Base-by-base conservation (phyloP, 495 filamentous ascomycete genomes). In the Baudoinia panamericana region DNA sequence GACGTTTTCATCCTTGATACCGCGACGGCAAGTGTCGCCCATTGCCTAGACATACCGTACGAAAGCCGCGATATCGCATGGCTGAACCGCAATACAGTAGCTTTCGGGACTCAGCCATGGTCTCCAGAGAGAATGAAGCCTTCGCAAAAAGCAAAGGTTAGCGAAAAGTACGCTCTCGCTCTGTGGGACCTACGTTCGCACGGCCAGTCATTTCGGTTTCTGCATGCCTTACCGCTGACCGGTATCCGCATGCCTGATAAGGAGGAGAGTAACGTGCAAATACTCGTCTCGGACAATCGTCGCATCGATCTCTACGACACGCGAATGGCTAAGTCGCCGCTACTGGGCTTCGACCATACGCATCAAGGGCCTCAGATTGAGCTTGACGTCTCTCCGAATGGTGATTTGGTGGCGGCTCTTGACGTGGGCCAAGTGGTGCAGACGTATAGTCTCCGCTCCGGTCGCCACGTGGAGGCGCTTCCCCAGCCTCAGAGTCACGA, bases 291-390 rank as follows among this genome's bases (percentile, higher is more conserved):
- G 2, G 30, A 33, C 29, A 46, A 46, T 17, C 25, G 15, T 4
- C 11, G n/a, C 5, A 25, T 46, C 5, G 30, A 35, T 6, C 26
- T 46, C n/a, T 41, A 41, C 36, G 43, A 46, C 18, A 46, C 37
- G 2, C 25, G 43, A 6, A 32, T 33, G 18, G 24, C 11, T 15
- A 46, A 39, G n/a, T 17, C n/a, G 16, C 27, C 43, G 13, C 28
- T 46, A 8, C 18, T 33, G 4, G 2, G 3, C 7, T 34, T 39
- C 22, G 4, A 10, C 2, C 43, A 46, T 17, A 15, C 2, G n/a
- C 36, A 39, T 34, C 36, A 46, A 41, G 43, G 43, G 4, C 43
- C 43, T 2, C 18, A 46, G 24, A 15, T 40, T 3, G 34, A 24
- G 5, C 24, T 30, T 15, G 35, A 12, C 21, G 20, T 38, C 9